These are phyloP conservation scores for Stemphylium vesicarium DNA, from an alignment of 2,329 filamentous ascomycete species.

Conservation along the genomic window DNA sequence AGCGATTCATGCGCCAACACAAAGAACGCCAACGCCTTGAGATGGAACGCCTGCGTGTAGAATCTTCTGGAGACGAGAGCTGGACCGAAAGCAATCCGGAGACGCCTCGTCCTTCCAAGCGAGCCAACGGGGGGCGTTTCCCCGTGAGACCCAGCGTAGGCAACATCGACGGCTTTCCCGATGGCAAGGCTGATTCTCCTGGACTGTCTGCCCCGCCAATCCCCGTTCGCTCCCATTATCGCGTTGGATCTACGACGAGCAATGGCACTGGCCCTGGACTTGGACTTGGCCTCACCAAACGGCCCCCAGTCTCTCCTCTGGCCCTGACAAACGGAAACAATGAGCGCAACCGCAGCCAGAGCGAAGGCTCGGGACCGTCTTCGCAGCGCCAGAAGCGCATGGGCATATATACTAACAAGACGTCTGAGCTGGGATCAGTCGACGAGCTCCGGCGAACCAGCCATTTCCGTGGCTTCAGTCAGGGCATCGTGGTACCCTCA, in stretches of 20 bases:
- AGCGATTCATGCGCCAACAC: slow-evolving; percentile 61
- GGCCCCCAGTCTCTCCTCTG: slow-evolving; percentile 75
- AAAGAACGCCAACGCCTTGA: slow-evolving; percentile 43
- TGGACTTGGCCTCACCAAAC: slow-evolving; percentile 58
- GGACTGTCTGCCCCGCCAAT: slow-evolving; percentile 69
- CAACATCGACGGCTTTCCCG: slow-evolving; percentile 65
- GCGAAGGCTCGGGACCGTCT: slow-evolving; percentile 62
- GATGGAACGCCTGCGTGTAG: slow-evolving; percentile 46
- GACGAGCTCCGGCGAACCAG: slow-evolving; percentile 60
- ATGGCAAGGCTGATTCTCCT: slow-evolving; percentile 50
- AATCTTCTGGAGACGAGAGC: slow-evolving; percentile 58
- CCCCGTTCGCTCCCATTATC: slow-evolving; percentile 80
- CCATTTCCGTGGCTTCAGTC: slow-evolving; percentile 64
- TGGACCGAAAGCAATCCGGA: slow-evolving; percentile 71
- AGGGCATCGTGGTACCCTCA: slow-evolving; percentile 57
- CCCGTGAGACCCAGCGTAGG: slow-evolving; percentile 71
- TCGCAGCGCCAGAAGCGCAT: slow-evolving; percentile 64
- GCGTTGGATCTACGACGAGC: slow-evolving; percentile 71
- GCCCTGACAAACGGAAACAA: slow-evolving; percentile 69
- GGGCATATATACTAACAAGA: slow-evolving; percentile 65
- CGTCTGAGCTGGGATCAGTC: slow-evolving; percentile 60
- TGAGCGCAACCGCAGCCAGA: slow-evolving; percentile 70
- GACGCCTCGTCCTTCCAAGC: slow-evolving; percentile 73
- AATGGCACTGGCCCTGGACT: slow-evolving; percentile 47
- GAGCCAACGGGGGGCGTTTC: slow-evolving; percentile 62